Evolutionary conservation across 2,329 filamentous ascomycete genomes (phyloP).

Genomic region (Fulvia fulva): DNA sequence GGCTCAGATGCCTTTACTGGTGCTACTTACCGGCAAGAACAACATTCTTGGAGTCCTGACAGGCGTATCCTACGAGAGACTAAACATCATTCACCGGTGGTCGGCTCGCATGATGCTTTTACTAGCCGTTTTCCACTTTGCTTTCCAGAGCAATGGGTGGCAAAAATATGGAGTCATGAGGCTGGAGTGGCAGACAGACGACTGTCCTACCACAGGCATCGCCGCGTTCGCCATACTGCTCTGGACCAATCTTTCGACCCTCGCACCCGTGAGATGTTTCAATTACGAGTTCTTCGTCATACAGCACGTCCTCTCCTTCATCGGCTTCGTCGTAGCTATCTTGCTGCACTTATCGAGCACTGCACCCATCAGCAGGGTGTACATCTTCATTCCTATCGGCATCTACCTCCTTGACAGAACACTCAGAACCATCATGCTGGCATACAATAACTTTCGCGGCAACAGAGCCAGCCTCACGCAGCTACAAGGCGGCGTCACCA

Average conservation of each 20-base stretch:
- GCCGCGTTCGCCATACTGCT: constrained; percentile 28
- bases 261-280: constrained; percentile 24
- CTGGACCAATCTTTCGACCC: constrained; percentile 30
- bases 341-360: constrained; percentile 34
- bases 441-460: constrained; percentile 33
- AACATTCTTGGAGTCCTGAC: constrained; percentile 34
- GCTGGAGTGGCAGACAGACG: constrained; percentile 25
- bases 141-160: constrained; percentile 26
- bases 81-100: constrained; percentile 37
- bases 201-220: constrained; percentile 28
- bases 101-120: constrained; percentile 32
- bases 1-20: constrained; percentile 37
- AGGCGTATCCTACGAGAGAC: constrained; percentile 32
- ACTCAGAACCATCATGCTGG: constrained; percentile 27
- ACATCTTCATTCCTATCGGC: constrained; percentile 28
- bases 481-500: constrained; percentile 36
- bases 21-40: constrained; percentile 39
- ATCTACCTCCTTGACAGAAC: constrained; percentile 28
- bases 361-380: constrained; percentile 26
- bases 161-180: constrained; percentile 22
- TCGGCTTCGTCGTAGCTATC: constrained; percentile 36
- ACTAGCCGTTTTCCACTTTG: constrained; percentile 30
- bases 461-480: constrained; percentile 22
- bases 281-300: constrained; percentile 32
- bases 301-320: constrained; percentile 37